Conservation (phyloP, 2,329 filamentous ascomycete genomes). For the Colletotrichum musae region DNA sequence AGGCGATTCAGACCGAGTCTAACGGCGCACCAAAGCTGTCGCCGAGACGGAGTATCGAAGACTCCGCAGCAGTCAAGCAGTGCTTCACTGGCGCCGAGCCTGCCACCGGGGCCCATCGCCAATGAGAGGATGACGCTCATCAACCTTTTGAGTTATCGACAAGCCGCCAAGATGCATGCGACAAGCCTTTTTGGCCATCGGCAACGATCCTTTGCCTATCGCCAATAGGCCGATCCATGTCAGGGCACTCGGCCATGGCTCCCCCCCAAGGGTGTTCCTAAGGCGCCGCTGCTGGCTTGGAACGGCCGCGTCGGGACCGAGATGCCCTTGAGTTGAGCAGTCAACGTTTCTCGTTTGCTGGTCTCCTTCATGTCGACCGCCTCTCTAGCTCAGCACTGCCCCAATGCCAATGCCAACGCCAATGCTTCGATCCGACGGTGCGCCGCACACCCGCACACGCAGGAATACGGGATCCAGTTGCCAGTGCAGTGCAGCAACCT, state of each 20-base stretch:
- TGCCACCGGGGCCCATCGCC: background rate
- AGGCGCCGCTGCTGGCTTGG: constrained; percentile 17
- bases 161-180: constrained; percentile 12
- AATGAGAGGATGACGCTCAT: constrained; percentile 2
- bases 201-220: constrained; percentile 2
- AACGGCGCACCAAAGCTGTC: background rate
- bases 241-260: constrained; percentile 11
- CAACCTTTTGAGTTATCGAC: constrained; percentile 18
- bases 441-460: constrained; percentile 10
- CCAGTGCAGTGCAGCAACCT: background rate
- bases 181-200: background rate
- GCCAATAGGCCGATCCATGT: constrained; percentile 1
- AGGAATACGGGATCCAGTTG: constrained; percentile 1
- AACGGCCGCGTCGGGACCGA: constrained; percentile 19
- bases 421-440: constrained; percentile 32
- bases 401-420: constrained; percentile 34
- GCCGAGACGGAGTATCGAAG: constrained; percentile 10
- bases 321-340: background rate
- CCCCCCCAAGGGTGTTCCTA: background rate
- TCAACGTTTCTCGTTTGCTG: background rate
- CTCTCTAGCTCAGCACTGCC: constrained; percentile 36
- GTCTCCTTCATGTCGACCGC: constrained; percentile 9
- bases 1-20: background rate
- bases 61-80: constrained; percentile 3
- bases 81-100: constrained; percentile 26